phyloP scores from a whole-genome alignment of 2,329 filamentous ascomycete genomes.

The Thielaviopsis musarum region DNA sequence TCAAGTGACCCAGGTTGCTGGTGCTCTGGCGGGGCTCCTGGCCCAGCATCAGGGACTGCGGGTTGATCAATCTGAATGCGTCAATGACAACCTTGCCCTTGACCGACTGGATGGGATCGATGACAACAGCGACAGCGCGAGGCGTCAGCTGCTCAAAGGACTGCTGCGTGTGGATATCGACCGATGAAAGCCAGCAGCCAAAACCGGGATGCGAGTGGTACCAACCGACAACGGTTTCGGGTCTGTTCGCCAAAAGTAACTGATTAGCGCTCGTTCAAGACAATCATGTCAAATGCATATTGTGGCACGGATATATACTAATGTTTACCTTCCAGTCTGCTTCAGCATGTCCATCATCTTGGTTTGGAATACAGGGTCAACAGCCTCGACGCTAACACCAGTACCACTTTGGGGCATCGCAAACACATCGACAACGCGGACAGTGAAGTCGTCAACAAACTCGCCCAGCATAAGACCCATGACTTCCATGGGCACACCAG shows the following conservation, averaged over 20 bases:
- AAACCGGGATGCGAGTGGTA: constrained; percentile 99
- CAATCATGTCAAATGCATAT: too few species aligned
- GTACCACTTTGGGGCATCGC: constrained; percentile 99
- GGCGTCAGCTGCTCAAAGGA: constrained; percentile 98
- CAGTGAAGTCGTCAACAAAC: constrained; percentile 41
- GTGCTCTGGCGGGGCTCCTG: constrained; percentile 96
- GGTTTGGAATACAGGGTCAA: constrained; percentile 96
- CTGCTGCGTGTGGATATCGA: constrained; percentile 99
- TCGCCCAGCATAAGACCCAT: constrained; percentile 77
- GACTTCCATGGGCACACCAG: constrained; percentile 98
- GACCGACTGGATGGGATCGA: constrained; percentile 96
- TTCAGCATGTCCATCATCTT: constrained; percentile 99
- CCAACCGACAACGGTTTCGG: constrained; percentile 96
- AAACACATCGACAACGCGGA: constrained; percentile 95
- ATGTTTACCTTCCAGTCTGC: constrained; percentile 79
- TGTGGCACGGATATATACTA: too few species aligned
- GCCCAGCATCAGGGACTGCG: constrained; percentile 92
- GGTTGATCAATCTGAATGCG: constrained; percentile 95
- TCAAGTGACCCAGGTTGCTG: constrained; percentile 91
- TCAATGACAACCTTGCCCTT: constrained; percentile 99
- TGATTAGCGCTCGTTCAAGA: not conserved
- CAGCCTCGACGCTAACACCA: constrained; percentile 93
- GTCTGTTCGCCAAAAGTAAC: constrained; percentile 32
- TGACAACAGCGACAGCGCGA: constrained; percentile 90
- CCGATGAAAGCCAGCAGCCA: constrained; percentile 95